phyloP scores from a whole-genome alignment of 768 basidiomycete genomes.

The Mycena rebaudengoi region DNA sequence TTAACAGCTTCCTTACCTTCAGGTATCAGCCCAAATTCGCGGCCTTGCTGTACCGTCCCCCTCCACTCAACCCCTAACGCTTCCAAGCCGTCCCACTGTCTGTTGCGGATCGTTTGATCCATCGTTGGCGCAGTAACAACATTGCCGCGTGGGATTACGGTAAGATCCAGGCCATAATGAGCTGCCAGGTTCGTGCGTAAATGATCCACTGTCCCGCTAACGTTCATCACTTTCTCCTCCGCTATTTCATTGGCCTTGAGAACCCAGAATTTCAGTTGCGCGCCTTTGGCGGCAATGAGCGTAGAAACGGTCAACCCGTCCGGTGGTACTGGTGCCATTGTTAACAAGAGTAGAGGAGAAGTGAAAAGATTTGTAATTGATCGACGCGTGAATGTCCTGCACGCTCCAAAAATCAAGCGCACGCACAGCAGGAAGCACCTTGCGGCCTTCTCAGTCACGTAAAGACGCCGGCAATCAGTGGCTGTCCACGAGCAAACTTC shows the following conservation, averaged over 20 bases:
- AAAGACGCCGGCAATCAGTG: too few relatives aligned
- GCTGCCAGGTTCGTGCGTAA: background rate
- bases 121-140: background rate
- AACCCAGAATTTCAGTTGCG: background rate
- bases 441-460: too few relatives aligned
- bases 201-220: background rate
- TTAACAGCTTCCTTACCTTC: background rate
- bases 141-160: background rate
- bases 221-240: background rate
- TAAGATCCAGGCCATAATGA: slow-evolving; percentile 5
- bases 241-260: background rate
- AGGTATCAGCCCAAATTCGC: background rate
- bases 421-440: too few relatives aligned
- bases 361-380: too few relatives aligned
- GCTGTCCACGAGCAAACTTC: too few relatives aligned
- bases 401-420: too few relatives aligned
- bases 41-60: background rate
- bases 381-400: too few relatives aligned
- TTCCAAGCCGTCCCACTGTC: background rate
- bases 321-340: too few relatives aligned
- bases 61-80: background rate
- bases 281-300: too few relatives aligned
- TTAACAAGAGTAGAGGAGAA: too few relatives aligned
- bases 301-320: too few relatives aligned
- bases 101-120: background rate